These are phyloP conservation scores for Cladophialophora exuberans DNA, from an alignment of 2,329 filamentous ascomycete genomes.

Conservation along the genomic window DNA sequence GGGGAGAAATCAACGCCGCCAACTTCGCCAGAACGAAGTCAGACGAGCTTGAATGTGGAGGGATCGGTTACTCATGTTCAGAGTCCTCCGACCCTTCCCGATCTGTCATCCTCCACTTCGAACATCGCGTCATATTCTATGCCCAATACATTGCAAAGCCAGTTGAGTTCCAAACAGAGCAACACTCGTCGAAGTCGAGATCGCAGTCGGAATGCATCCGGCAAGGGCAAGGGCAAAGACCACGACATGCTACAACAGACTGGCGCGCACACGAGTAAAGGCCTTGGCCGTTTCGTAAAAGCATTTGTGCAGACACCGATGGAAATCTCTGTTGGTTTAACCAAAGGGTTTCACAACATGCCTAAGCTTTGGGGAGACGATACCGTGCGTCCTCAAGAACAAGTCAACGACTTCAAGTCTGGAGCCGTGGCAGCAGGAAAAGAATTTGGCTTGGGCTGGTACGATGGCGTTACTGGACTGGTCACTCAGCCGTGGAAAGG, in stretches of 20 bases:
- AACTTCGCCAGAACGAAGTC: constrained; percentile 21
- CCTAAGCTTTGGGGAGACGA: constrained; percentile 57
- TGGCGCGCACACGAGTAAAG: constrained; percentile 30
- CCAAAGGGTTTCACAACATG: constrained; percentile 57
- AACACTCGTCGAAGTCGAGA: constrained; percentile 12
- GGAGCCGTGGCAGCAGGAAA: constrained; percentile 50
- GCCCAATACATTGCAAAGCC: constrained; percentile 11
- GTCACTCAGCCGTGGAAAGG: constrained; percentile 49
- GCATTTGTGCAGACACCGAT: constrained; percentile 43
- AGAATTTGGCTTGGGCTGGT: constrained; percentile 49
- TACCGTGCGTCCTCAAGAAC: constrained; percentile 45
- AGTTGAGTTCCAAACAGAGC: constrained; percentile 18
- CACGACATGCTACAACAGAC: constrained; percentile 34
- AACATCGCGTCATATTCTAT: constrained; percentile 15
- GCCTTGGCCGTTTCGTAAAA: constrained; percentile 21
- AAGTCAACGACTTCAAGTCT: constrained; percentile 51
- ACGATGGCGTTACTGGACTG: constrained; percentile 49
- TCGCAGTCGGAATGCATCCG: constrained; percentile 14
- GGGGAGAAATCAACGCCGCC: constrained; percentile 6
- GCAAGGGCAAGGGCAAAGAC: constrained; percentile 16
- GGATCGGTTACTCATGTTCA: constrained; percentile 9
- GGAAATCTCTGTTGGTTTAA: constrained; percentile 52
- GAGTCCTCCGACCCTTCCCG: constrained; percentile 7
- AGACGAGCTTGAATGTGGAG: constrained; percentile 17
- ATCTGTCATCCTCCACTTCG: constrained; percentile 16